These are phyloP conservation scores for Termitomyces sp. DNA, from an alignment of 768 basidiomycete species.

Conservation along the genomic window DNA sequence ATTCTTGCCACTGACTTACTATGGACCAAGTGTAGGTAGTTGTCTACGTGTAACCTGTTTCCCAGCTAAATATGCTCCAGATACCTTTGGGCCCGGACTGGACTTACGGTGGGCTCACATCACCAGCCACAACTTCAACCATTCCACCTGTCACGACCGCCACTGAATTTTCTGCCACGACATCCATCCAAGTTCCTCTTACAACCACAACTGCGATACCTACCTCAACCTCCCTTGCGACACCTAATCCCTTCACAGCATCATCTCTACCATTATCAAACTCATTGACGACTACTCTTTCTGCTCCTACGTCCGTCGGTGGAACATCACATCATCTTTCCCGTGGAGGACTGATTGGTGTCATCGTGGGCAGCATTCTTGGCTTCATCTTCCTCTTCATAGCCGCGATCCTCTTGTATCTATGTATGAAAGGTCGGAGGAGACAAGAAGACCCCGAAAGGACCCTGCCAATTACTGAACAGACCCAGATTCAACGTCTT, in stretches of 20 bases:
- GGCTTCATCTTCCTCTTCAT: conserved; percentile 60
- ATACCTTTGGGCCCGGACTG: conserved; percentile 74
- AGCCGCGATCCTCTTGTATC: conserved; percentile 41
- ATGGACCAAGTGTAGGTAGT: conserved; percentile 67
- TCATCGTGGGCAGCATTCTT: conserved; percentile 60
- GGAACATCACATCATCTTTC: conserved; percentile 24
- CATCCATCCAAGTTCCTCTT: conserved; percentile 21
- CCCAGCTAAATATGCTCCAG: conserved; percentile 31
- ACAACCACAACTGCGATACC: conserved; percentile 31
- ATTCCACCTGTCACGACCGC: conserved; percentile 14
- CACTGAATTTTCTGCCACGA: conserved; percentile 22
- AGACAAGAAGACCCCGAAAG: conserved; percentile 27
- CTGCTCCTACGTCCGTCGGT: conserved; percentile 15
- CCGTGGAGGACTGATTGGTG: conserved; percentile 48
- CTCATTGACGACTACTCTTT: conserved; percentile 16
- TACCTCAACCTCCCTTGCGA: conserved; percentile 29
- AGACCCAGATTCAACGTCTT: not conserved
- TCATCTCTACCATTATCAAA: conserved; percentile 27
- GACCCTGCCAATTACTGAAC: not conserved
- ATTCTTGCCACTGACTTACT: conserved; percentile 75
- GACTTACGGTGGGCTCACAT: conserved; percentile 73
- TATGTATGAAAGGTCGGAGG: conserved; percentile 50
- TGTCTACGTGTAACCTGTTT: not conserved
- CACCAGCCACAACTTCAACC: conserved; percentile 48
- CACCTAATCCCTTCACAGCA: conserved; percentile 28